These are phyloP conservation scores for Aspergillus pseudonomiae DNA, from an alignment of 2,329 filamentous ascomycete species.

Conservation along the genomic window DNA sequence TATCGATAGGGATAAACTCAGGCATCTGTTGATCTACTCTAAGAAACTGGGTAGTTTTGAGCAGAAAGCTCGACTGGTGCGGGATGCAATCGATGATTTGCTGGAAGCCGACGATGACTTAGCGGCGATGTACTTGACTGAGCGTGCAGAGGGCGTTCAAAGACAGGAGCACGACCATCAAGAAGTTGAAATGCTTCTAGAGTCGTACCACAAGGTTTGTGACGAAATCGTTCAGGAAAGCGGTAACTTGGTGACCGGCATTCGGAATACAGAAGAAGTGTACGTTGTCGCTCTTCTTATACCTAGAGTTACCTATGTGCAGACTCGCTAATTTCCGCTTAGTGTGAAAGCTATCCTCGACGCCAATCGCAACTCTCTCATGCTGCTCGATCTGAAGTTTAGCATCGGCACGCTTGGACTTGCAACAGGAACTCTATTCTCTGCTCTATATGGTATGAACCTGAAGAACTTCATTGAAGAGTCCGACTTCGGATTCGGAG, in stretches of 20 bases:
- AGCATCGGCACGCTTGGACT: slow-evolving; percentile 94
- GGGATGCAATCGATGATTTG: slow-evolving; percentile 92
- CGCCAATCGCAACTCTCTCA: slow-evolving; percentile 95
- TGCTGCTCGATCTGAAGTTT: slow-evolving; percentile 96
- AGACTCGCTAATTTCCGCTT: neutral
- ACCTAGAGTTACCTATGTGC: neutral
- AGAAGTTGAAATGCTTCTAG: slow-evolving; percentile 93
- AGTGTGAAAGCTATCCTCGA: slow-evolving; percentile 96
- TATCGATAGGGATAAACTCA: slow-evolving; percentile 90
- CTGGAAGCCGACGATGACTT: slow-evolving; percentile 96
- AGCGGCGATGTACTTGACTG: slow-evolving; percentile 91
- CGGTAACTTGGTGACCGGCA: slow-evolving; percentile 88
- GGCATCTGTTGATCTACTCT: slow-evolving; percentile 86
- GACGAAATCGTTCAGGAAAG: slow-evolving; percentile 98
- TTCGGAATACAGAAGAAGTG: slow-evolving; percentile 98
- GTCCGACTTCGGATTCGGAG: slow-evolving; percentile 80
- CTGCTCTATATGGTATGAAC: slow-evolving; percentile 99
- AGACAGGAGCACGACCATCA: slow-evolving; percentile 86
- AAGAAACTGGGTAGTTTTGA: slow-evolving; percentile 97
- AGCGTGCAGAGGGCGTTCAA: slow-evolving; percentile 74
- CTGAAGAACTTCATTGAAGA: slow-evolving; percentile 98
- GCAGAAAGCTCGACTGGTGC: slow-evolving; percentile 90
- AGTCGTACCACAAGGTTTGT: slow-evolving; percentile 96
- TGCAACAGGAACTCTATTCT: slow-evolving; percentile 90
- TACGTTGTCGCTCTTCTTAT: slow-evolving; percentile 50